Evolutionary conservation across 2,329 filamentous ascomycete genomes (phyloP), one percentile per base, ranked within the genome.

Genomic region (Cladorrhinum sp.): DNA sequence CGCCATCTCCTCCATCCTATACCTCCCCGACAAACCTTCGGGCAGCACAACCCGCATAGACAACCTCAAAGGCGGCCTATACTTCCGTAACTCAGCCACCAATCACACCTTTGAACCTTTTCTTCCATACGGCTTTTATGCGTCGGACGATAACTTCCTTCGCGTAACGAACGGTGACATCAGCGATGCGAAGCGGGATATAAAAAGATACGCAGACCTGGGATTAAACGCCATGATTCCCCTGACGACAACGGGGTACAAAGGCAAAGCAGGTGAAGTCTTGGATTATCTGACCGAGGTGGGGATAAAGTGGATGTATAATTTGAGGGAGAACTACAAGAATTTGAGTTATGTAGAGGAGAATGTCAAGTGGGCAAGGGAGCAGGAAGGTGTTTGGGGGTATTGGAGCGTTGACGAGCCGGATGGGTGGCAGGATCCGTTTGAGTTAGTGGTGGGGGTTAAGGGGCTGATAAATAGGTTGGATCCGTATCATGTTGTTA

Each of bases 401-500:
- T 81, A 80, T 63, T 80, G 77, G 76, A 75, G 71, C 7, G 73
- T 75, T 1, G 79, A 81, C 57, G 78, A 81, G 75, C 81, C 83
- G 4, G 84, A 86, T 67, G 84, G 84, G 20, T 77, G 77, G 70
- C 77, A 82, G 59, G 78, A 86, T 65, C 79, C 83, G 5, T 77
- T 86, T 59, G 74, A 80, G 61, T 75, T 76, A 0, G 77, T 82
- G 0, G 61, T 64, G 1, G 64, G 73, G 20, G 75, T 79, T 0
- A 78, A 81, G 66, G 68, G 76, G 33, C 68, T 76, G 5, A 78
- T 86, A 67, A 76, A 76, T 60, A 62, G 69, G 0, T 70, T 86
- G 1, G 85, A 88, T 70, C 82, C 81, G 0, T 87, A 87, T 71
- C 85, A 87, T 72, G 84, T 85, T 0, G 79, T 85, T 1, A 80